A percentile compares a stretch with the other conserved stretches of the same genome.
Evolutionary conservation across 345 rosid species (phyloP).

Genomic region (Rubroshorea leprosula): DNA sequence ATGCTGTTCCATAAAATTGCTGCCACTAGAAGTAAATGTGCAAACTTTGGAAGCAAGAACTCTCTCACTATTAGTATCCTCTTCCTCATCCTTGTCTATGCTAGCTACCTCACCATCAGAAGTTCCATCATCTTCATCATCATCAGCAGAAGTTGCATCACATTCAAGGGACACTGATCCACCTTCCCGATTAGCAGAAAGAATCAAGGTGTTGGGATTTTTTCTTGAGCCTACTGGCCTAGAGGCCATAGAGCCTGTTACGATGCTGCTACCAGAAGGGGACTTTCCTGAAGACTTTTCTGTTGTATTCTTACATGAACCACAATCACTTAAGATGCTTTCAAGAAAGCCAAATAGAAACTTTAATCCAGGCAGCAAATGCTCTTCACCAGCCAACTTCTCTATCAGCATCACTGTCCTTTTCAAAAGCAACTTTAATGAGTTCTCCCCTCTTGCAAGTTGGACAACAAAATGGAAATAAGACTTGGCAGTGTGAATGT

Average conservation of each 20-base stretch:
- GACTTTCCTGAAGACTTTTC: slow-evolving; percentile 49
- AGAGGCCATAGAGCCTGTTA: slow-evolving; percentile 41
- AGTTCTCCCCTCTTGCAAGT: slow-evolving; percentile 63
- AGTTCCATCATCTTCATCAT: slow-evolving; percentile 98
- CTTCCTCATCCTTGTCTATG: slow-evolving; percentile 95
- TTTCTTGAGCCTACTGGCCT: slow-evolving; percentile 62
- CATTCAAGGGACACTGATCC: slow-evolving; percentile 68
- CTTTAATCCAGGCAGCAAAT: slow-evolving; percentile 69
- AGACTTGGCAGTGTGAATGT: slow-evolving; percentile 64
- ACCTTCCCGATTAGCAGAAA: slow-evolving; percentile 69
- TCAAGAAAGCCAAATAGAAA: slow-evolving; percentile 82
- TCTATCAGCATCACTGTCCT: slow-evolving; percentile 64
- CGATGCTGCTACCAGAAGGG: slow-evolving; percentile 34
- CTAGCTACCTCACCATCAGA: slow-evolving; percentile 98
- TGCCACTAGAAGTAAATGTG: slow-evolving; percentile 97
- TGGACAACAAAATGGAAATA: slow-evolving; percentile 76
- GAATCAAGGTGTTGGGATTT: slow-evolving; percentile 60
- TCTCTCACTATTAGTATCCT: slow-evolving; percentile 80
- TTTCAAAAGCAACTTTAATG: slow-evolving; percentile 60
- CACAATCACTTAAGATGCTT: slow-evolving; percentile 57
- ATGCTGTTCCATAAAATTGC: slow-evolving; percentile 98
- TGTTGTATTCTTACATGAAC: slow-evolving; percentile 37
- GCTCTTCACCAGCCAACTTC: slow-evolving; percentile 64
- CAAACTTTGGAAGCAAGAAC: slow-evolving; percentile 92
- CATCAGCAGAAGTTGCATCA: slow-evolving; percentile 94